Evolutionary conservation across 805 yeast species (phyloP), one percentile per base, ranked within the genome.

Genomic region (Candida silvicultrix): DNA sequence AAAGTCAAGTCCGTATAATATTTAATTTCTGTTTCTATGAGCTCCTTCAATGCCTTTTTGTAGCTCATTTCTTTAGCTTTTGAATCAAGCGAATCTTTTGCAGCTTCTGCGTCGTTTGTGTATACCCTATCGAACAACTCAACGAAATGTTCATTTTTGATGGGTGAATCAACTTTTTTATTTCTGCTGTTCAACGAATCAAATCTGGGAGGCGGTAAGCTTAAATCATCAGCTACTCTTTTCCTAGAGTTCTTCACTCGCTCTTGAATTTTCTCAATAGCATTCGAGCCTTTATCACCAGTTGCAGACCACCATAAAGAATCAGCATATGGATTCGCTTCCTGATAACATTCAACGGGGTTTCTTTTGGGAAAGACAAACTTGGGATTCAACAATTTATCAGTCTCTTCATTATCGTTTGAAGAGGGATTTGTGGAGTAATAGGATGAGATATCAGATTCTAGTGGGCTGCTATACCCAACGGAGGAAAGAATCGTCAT

Each of bases 241-340:
- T 55, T 46, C 23, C 51, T 49, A n/a, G 45, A 43, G 35, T 48
- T 42, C 25, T 45, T 37, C 51, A 56, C 46, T 44, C 60, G 45
- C 43, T 51, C 49, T 49, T 60, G 44, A 21, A 68, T 62, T 16
- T 55, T 52, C 14, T 54, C 54, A 11, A 70, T 65, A 23, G 71
- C 68, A 9, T 59, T 56, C 10, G 66, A 65, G 22, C 66, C 63
- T 36, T 61, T 47, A 37, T 58, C 59, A 4, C 64, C 66, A 2
- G 69, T 63, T 21, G 73, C 55, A 9, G 65, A 54, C 42, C 57
- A 62, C 77, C 77, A 73, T 15, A 72, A 49, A 1, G 76, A 71
- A 37, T 63, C 59, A 0, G 76, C 63, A 52, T 73, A 73, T 0
- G 77, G 77, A 44, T 73, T 73, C 1, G 18, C 9, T 2, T 32